A percentile compares a stretch with the other conserved stretches of the same genome.
Conservation (phyloP, 2,329 filamentous ascomycete species). For the Rachicladosporium sp. region DNA sequence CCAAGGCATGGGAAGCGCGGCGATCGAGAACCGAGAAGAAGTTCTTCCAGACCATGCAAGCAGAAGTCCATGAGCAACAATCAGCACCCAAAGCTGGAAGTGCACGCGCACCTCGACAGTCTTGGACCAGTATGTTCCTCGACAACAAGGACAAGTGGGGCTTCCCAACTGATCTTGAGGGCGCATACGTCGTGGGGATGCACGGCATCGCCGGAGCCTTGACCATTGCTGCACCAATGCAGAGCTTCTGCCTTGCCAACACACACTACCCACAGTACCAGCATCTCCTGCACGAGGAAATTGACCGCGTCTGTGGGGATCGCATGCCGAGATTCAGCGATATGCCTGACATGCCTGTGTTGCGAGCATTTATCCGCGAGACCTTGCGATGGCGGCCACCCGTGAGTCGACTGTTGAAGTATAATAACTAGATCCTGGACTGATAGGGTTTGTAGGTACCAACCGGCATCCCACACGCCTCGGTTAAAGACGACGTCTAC, state of each 20-base stretch:
- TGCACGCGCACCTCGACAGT: slow-evolving; percentile 15
- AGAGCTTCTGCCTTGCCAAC: slow-evolving; percentile 36
- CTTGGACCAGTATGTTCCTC: slow-evolving; percentile 34
- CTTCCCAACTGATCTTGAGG: slow-evolving; percentile 32
- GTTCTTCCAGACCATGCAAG: slow-evolving; percentile 34
- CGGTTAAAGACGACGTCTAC: slow-evolving; percentile 11
- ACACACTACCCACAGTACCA: slow-evolving; percentile 32
- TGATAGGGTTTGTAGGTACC: slow-evolving; percentile 15
- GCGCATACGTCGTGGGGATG: slow-evolving; percentile 36
- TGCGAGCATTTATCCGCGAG: slow-evolving; percentile 47
- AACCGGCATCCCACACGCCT: slow-evolving; percentile 13
- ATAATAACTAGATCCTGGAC: too few relatives aligned
- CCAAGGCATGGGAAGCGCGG: slow-evolving; percentile 34
- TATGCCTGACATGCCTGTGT: slow-evolving; percentile 38
- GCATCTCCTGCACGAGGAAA: slow-evolving; percentile 38
- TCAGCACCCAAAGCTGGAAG: slow-evolving; percentile 1
- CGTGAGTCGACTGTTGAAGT: slow-evolving; percentile 19
- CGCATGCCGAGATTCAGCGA: slow-evolving; percentile 41
- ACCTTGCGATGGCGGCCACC: slow-evolving; percentile 46
- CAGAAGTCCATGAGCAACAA: slow-evolving; percentile 20
- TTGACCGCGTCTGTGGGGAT: slow-evolving; percentile 44
- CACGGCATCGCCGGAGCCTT: slow-evolving; percentile 35
- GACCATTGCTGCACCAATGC: slow-evolving; percentile 35
- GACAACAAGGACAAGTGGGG: slow-evolving; percentile 28
- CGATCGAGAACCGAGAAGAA: slow-evolving; percentile 30